These are phyloP conservation scores for Pleurotus giganteus DNA, from an alignment of 768 basidiomycete genomes.

Conservation along the genomic window DNA sequence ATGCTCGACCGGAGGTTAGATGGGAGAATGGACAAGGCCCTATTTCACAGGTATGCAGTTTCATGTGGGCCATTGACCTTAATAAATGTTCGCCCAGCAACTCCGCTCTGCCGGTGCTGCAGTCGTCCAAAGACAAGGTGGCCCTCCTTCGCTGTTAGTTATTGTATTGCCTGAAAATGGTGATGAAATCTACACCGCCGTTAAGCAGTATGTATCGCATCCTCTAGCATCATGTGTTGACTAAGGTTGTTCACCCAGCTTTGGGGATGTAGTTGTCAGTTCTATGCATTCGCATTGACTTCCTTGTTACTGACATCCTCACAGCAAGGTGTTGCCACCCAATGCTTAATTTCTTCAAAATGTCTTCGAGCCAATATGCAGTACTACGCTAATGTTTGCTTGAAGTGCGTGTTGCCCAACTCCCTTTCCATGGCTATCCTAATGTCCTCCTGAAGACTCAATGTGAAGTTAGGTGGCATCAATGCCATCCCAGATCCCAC, in stretches of 20 bases:
- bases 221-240: background rate
- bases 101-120: conserved; percentile 48
- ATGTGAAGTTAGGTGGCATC: conserved; percentile 83
- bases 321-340: conserved; percentile 74
- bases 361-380: conserved; percentile 68
- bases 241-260: conserved; percentile 37
- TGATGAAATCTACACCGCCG: conserved; percentile 71
- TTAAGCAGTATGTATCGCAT: conserved; percentile 64
- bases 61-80: background rate
- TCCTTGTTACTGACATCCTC: background rate
- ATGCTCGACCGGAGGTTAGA: conserved; percentile 39
- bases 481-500: conserved; percentile 73
- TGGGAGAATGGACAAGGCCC: conserved; percentile 60
- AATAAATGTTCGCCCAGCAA: conserved; percentile 22
- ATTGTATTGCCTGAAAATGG: conserved; percentile 71
- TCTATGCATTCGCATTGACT: background rate
- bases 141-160: conserved; percentile 51
- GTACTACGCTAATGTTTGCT: conserved; percentile 77
- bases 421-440: background rate
- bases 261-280: conserved; percentile 48
- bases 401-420: conserved; percentile 55
- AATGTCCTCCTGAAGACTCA: conserved; percentile 47
- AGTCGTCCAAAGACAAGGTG: conserved; percentile 36
- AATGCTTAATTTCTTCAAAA: conserved; percentile 69
- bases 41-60: conserved; percentile 34